Evolutionary conservation across 2,329 filamentous ascomycete genomes (phyloP), one percentile per base, ranked within the genome.

Genomic region (Rugonectria rugulosa): DNA sequence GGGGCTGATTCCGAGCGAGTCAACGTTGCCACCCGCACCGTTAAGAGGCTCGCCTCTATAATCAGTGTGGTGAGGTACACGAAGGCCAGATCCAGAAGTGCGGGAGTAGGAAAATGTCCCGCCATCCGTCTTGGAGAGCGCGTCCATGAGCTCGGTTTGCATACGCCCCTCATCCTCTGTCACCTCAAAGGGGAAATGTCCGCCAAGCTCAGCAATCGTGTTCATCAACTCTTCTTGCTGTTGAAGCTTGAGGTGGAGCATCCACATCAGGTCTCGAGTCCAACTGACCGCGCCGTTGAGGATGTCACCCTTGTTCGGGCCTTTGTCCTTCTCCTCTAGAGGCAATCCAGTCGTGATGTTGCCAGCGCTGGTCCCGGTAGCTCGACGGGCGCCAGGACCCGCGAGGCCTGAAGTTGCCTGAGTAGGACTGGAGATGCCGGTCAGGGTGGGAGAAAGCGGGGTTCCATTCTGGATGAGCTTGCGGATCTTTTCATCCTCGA

Each of bases 231-330:
- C 90, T 60, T 96, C 89, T 72, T 96, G 91, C 73, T 96, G 91
- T 70, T 95, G 88, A 62, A 96, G 83, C 77, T 96, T 96, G 69
- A 91, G 83, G 70, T 97, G 88, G 56, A 97, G 79, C 78, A 96
- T 89, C 95, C 95, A 98, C 92, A 98, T 97, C 47, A 99, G 81
- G 76, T 99, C 95, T 60, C 94, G 87, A 58, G 92, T 97, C 95
- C 95, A 99, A 75, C 92, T 92, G 49, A 98, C 95, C 27, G 94
- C 91, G 24, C 95, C 94, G 70, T 98, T 98, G 67, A 99, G 88
- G 56, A 99, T 98, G 68, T 99, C 95, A 43, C 95, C 95, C 78
- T 99, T 99, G 81, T 98, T 98, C 6, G 95, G 95, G 1, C 95
- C 95, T 72, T 98, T 98, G 77, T 99, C 95, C 73, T 98, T 98